Evolutionary conservation across 129 eudicot species (phyloP).

Genomic region (Sambucus nigra): DNA sequence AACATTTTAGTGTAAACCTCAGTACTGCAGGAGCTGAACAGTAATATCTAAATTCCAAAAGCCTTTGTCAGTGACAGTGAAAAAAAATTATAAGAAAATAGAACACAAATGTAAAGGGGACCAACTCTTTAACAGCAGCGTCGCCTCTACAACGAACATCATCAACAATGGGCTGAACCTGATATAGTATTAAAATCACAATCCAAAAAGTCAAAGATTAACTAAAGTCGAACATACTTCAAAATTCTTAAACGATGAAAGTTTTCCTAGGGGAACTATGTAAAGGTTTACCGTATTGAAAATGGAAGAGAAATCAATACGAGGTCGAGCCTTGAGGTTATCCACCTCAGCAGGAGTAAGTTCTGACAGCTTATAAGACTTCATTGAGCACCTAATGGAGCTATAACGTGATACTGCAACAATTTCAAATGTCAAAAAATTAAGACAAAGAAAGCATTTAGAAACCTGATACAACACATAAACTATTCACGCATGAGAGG

Average conservation of each 20-base stretch:
- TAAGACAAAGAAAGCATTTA: neutral
- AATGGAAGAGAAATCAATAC: slow-evolving; percentile 84
- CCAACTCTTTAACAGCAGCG: slow-evolving; percentile 91
- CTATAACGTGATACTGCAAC: slow-evolving; percentile 29
- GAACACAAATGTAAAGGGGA: slow-evolving; percentile 16
- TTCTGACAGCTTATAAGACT: slow-evolving; percentile 76
- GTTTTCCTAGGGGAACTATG: neutral
- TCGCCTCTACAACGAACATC: slow-evolving; percentile 89
- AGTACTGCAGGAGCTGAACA: slow-evolving; percentile 1
- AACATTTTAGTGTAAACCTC: slow-evolving; percentile 3
- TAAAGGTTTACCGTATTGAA: slow-evolving; percentile 55
- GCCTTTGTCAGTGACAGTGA: neutral
- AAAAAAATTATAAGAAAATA: slow-evolving; percentile 1
- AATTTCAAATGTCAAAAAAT: neutral
- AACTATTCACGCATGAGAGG: no score
- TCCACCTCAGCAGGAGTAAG: slow-evolving; percentile 57
- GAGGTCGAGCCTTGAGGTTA: slow-evolving; percentile 83
- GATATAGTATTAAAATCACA: slow-evolving; percentile 6
- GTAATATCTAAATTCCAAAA: neutral
- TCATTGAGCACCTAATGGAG: slow-evolving; percentile 64
- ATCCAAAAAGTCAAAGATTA: slow-evolving; percentile 6
- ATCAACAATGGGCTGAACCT: slow-evolving; percentile 98
- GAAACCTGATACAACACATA: no score
- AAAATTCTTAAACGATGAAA: neutral
- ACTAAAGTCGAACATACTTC: neutral